These are phyloP conservation scores for Nadsonia fulvescens DNA, from an alignment of 805 yeast genomes.

Conservation along the genomic window DNA sequence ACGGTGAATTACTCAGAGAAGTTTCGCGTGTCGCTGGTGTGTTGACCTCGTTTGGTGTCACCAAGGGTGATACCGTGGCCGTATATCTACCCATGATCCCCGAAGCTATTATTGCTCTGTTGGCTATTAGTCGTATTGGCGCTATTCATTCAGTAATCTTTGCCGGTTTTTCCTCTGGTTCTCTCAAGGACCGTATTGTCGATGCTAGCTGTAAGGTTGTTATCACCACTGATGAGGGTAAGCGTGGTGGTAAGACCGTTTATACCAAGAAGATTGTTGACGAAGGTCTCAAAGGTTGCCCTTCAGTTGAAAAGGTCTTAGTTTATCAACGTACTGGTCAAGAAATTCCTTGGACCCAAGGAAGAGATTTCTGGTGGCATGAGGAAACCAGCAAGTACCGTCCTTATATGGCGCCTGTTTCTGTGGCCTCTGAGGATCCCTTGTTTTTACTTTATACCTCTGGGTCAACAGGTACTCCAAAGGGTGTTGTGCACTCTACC, in stretches of 20 bases:
- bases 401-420: constrained; percentile 70
- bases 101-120: constrained; percentile 83
- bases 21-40: constrained; percentile 80
- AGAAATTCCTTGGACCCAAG: constrained; percentile 50
- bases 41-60: constrained; percentile 67
- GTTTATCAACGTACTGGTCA: constrained; percentile 82
- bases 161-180: constrained; percentile 92
- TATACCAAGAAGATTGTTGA: constrained; percentile 89
- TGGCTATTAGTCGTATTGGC: constrained; percentile 86
- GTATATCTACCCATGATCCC: constrained; percentile 96
- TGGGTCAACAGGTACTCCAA: constrained; percentile 96
- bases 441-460: constrained; percentile 89
- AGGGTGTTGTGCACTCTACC: constrained; percentile 91
- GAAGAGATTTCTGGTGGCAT: constrained; percentile 93
- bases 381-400: constrained; percentile 70
- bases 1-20: constrained; percentile 67
- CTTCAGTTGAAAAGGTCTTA: constrained; percentile 57
- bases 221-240: constrained; percentile 88
- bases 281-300: constrained; percentile 67
- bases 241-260: constrained; percentile 88
- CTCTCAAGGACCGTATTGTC: constrained; percentile 73
- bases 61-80: constrained; percentile 92
- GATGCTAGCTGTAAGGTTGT: constrained; percentile 77
- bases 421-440: constrained; percentile 88
- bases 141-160: constrained; percentile 92